Evolutionary conservation across 495 filamentous ascomycete species (phyloP), one percentile per base, ranked within the genome.

Genomic region (Podospora pseudocomata): DNA sequence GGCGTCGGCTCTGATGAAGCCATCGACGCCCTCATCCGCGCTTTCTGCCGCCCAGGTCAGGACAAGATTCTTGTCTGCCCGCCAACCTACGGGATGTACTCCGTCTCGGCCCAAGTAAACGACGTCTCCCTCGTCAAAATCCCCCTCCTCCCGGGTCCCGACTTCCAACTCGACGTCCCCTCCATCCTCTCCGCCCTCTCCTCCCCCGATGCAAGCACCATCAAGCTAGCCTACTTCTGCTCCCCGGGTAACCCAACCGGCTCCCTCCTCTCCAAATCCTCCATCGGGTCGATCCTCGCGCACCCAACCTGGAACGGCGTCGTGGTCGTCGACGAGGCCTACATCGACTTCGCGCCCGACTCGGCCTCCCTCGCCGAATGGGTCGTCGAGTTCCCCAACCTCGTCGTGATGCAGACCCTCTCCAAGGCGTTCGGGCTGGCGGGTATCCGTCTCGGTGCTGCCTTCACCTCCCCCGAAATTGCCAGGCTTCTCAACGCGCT

Each of bases 31-130:
- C 86, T 99, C 16, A 84, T 98, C 44, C 89, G 95, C 62, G 92
- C 90, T 79, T 99, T 99, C 84, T 98, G 95, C 79, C 80, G 85
- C 2, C 95, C 95, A 1, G 92, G 92, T 26, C 83, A 82, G 63
- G 96, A 98, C 79, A 92, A 90, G 71, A 94, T 98, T 76, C 86
- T 99, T 15, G 93, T 92, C 28, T 97, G 93, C 74, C 95, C 95
- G 23, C 95, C 96, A 0, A 99, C 95, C 0, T 99, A 99, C 80
- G 95, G 95, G 73, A 99, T 99, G 95, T 98, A 99, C 80, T 84
- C 87, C 26, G 95, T 98, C 19, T 95, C 91, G 60, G 95, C 96
- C 0, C 89, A 94, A 72, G 89, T 96, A 67, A 99, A 99, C 80
- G 96, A 98, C 73, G 80, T 99, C 27, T 85, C 85, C 18, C 84